These are phyloP conservation scores for Pisolithus marmoratus DNA, from an alignment of 768 basidiomycete genomes.

Conservation along the genomic window DNA sequence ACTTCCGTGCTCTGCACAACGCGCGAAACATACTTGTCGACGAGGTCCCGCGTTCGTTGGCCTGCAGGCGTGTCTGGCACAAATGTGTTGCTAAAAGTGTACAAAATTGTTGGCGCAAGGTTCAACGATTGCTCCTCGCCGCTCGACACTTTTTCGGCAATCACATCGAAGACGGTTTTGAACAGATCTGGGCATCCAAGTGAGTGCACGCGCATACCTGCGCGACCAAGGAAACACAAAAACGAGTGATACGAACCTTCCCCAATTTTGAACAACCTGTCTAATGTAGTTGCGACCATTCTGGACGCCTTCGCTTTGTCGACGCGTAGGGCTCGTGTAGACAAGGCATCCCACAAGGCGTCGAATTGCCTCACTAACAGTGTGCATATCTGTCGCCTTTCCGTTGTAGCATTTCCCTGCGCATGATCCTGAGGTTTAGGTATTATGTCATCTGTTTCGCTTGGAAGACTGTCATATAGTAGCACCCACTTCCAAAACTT, in stretches of 20 bases:
- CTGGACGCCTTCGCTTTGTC: constrained; percentile 39
- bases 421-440: constrained; percentile 1
- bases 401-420: constrained; percentile 1
- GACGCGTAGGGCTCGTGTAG: constrained; percentile 39
- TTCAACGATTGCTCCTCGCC: not conserved
- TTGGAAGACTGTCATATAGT: not conserved
- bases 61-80: constrained; percentile 8
- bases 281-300: constrained; percentile 43
- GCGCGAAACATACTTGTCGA: constrained; percentile 12
- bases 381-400: constrained; percentile 1
- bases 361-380: constrained; percentile 43
- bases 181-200: constrained; percentile 36
- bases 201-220: not conserved
- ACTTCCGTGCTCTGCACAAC: constrained; percentile 23
- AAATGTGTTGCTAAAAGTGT: constrained; percentile 38
- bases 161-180: constrained; percentile 40
- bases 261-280: constrained; percentile 34
- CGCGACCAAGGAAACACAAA: not conserved
- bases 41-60: constrained; percentile 6
- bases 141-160: constrained; percentile 23
- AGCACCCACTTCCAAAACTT: constrained; percentile 11
- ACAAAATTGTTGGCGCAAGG: constrained; percentile 43
- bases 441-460: not conserved
- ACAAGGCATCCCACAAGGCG: constrained; percentile 46
- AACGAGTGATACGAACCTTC: constrained; percentile 35